Percentiles rank a stretch among this genome's conserved stretches.
Evolutionary conservation across 345 rosid genomes (phyloP).

Genomic region (Clarkia xantiana): DNA sequence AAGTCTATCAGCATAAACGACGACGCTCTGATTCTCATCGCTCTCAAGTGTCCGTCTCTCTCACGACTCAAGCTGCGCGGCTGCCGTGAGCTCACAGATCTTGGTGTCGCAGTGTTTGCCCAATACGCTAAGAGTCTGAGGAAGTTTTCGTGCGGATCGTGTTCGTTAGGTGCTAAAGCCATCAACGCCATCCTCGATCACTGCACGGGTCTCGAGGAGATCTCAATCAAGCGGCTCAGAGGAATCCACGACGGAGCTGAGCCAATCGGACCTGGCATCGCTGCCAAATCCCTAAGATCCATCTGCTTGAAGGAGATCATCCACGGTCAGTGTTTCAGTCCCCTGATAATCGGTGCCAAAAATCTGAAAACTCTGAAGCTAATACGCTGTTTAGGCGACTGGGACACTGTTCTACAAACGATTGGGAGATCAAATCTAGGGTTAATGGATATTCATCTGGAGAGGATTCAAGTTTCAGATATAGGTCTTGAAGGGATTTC

Average conservation of each 20-base stretch:
- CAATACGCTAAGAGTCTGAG: conserved; percentile 33
- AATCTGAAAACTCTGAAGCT: conserved; percentile 51
- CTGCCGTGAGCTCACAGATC: conserved; percentile 73
- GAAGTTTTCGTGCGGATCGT: conserved; percentile 71
- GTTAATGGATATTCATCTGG: conserved; percentile 52
- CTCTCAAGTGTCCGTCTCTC: conserved; percentile 47
- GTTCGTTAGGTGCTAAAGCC: conserved; percentile 64
- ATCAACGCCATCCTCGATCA: conserved; percentile 49
- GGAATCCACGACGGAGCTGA: conserved; percentile 37
- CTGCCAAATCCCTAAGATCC: conserved; percentile 32
- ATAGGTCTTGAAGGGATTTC: conserved; percentile 42
- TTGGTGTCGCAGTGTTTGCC: conserved; percentile 53
- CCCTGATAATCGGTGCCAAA: conserved; percentile 32
- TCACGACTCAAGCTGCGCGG: conserved; percentile 84
- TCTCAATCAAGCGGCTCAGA: conserved; percentile 49
- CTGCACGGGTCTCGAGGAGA: conserved; percentile 47
- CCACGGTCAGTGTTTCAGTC: conserved; percentile 59
- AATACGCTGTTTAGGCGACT: conserved; percentile 65
- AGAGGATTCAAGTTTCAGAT: conserved; percentile 72
- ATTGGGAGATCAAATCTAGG: conserved; percentile 22
- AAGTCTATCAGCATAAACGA: conserved; percentile 49
- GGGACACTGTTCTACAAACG: conserved; percentile 51
- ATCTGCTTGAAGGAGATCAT: conserved; percentile 72
- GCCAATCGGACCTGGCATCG: conserved; percentile 21
- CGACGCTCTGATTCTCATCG: conserved; percentile 41